phyloP scores from a whole-genome alignment of 2,329 filamentous ascomycete species.

The Aspergillus hortae region DNA sequence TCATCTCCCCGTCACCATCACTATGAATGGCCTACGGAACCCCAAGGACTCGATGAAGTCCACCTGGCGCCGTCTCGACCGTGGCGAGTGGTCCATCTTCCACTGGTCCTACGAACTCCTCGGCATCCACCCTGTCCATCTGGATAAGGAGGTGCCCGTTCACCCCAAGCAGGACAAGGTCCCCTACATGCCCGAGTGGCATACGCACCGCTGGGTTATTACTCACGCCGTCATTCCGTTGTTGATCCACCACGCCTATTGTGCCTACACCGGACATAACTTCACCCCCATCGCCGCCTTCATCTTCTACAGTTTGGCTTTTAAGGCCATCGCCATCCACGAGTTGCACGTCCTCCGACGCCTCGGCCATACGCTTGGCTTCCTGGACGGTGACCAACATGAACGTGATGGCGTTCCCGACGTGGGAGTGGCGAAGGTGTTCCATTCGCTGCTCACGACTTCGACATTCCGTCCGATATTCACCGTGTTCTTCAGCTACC shows the following conservation, averaged over 20 bases:
- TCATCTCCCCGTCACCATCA: neutral
- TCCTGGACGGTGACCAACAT: constrained; percentile 45
- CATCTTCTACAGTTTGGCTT: constrained; percentile 37
- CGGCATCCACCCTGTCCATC: constrained; percentile 22
- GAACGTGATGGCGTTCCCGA: constrained; percentile 44
- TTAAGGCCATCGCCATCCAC: constrained; percentile 41
- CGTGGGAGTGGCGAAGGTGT: constrained; percentile 33
- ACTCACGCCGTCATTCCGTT: constrained; percentile 37
- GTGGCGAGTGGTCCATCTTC: constrained; percentile 26
- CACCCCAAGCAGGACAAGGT: constrained; percentile 42
- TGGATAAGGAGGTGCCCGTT: constrained; percentile 34
- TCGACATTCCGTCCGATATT: constrained; percentile 32
- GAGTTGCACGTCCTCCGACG: constrained; percentile 37
- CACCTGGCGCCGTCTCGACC: constrained; percentile 33
- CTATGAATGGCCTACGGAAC: constrained; percentile 13
- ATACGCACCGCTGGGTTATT: constrained; percentile 40
- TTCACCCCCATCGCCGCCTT: constrained; percentile 29
- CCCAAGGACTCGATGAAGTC: constrained; percentile 42
- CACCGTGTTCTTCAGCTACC: constrained; percentile 32
- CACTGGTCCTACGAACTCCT: constrained; percentile 34
- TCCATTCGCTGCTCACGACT: constrained; percentile 31
- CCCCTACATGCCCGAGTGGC: constrained; percentile 36
- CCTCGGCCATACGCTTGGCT: constrained; percentile 38
- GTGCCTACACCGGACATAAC: constrained; percentile 26
- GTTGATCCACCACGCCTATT: constrained; percentile 35